Base-by-base conservation (phyloP, 331 rosid genomes). In the Rosa hybrid region DNA sequence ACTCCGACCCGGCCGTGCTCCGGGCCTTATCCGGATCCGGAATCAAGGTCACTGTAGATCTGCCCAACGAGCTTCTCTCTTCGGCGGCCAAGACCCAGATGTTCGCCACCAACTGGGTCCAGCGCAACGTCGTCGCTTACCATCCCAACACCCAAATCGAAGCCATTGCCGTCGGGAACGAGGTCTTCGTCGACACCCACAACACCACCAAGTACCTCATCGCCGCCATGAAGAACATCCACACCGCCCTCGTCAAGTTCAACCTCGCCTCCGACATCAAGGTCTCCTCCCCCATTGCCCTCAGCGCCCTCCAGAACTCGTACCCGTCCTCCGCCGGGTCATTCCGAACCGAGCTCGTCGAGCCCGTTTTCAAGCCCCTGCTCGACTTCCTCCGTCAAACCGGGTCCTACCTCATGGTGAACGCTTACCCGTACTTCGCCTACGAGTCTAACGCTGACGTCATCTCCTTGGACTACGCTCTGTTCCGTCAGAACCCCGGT, bases 121-220 rank as follows among this genome's bases (percentile, higher is more conserved):
- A 93, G 73, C 82, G 77, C 13, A 94, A 94, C 80, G 90, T 94
- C 68, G 91, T 81, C 1, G 94, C 90, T 0, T 94, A 90, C 86
- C 68, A 90, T 77, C 98, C 98, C 0, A 81, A 86, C 48, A 91
- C 98, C 4, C 88, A 86, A 81, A 92, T 94, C 85, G 99, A 96
- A 84, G 90, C 97, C 93, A 91, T 96, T 68, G 99, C 98, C 6
- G 99, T 96, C 0, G 99, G 99, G 0, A 96, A 96, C 57, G 99
- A 96, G 76, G 99, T 96, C 9, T 96, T 96, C 76, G 98, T 90
- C 4, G 99, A 96, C 79, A 84, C 98, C 0, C 83, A 82, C 3
- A 76, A 88, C 83, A 84, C 94, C 46, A 96, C 99, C 8, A 84
- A 83, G 71, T 93, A 74, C 85, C 97, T 96, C 72, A 79, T 91